Evolutionary conservation across 108 stramenopile species (phyloP), one percentile per base, ranked within the genome.

Genomic region (Nitzschia sp.): DNA sequence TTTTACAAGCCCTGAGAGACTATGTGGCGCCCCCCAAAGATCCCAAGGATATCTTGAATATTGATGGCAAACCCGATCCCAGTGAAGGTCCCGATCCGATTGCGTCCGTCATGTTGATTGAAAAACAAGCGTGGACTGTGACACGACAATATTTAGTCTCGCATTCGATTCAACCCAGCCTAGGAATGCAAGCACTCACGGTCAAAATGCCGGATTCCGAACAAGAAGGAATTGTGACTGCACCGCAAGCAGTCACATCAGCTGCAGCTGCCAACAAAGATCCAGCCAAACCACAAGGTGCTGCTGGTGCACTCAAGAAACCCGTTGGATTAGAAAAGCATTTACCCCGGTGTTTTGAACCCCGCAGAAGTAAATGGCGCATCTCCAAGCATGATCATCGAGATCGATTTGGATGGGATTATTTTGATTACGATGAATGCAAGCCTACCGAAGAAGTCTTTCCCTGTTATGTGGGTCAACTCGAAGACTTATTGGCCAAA

Each of bases 321-420:
- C n/a, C n/a, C n/a, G n/a, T n/a, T n/a, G 36, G 33, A 21, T 45
- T 68, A 28, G 67, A 61, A 29, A 77, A 77, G 35, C 76, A 69
- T 58, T 42, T 77, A 32, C 76, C 76, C 33, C 64, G 76, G 26
- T 77, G 76, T 64, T 65, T 71, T 30, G 76, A 77, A 53, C 76
- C 76, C 34, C 64, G 67, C 1, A 70, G 76, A 19, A 60, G 59
- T 23, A 77, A 69, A 33, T 77, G 76, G 76, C 33, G 58, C 26
- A 56, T 68, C 0, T 23, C 27, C 26, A 64, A 61, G 29, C 38
- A 38, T 15, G 71, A 72, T 47, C 71, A 62, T 23, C 62, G 71
- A 17, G 76, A 77, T 34, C 64, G 59, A 30, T 77, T 69, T 58
- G 76, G 76, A 0, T 77, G 76, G 76, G 76, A 77, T 66, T 77